Evolutionary conservation across 2,329 filamentous ascomycete species (phyloP), one percentile per base, ranked within the genome.

Genomic region (Fusarium sp.): DNA sequence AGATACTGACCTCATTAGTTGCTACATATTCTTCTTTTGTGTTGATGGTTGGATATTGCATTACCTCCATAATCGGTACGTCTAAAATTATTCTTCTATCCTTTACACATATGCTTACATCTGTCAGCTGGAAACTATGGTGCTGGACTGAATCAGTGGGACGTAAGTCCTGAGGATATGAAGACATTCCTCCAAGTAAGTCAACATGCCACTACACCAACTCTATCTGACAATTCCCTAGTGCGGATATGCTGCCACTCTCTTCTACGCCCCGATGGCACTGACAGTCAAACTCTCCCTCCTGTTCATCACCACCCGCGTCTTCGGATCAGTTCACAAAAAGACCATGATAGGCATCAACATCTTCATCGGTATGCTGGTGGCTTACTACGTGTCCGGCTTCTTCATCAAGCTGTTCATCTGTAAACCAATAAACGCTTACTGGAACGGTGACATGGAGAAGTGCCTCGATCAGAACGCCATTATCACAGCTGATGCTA

Each of bases 181-280:
- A 65, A 76, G 14, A 61, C 68, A 4, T 83, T 79, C 52, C 68
- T 75, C n/a, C 76, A 80, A 68, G 79, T 80, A 53, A 36, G 56
- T 39, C 7, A 2, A 17, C 7, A 4, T 4, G 20, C 2, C 8
- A 2, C 3, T 2, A 24, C 3, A 4, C 17, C 4, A 17, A 19
- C 34, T n/a, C 10, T 10, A 36, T 19, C 62, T 64, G 34, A 64
- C 32, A 17, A 0, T 17, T n/a, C 2, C 2, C 26, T 30, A 82
- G 78, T 75, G 75, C 14, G 73, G 78, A 44, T 83, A 83, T 52
- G 78, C 79, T 11, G 79, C 78, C 7, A 81, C 80, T 20, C 76
- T 83, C 52, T 77, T 83, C 66, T 83, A 83, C 65, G 79, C 79
- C 1, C 81, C 81, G 17, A 82, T 80, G 69, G 78, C 81, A 15